Evolutionary conservation across 2,329 filamentous ascomycete species (phyloP), one percentile per base, ranked within the genome.

Genomic region (Neofusicoccum kwambonambiense): DNA sequence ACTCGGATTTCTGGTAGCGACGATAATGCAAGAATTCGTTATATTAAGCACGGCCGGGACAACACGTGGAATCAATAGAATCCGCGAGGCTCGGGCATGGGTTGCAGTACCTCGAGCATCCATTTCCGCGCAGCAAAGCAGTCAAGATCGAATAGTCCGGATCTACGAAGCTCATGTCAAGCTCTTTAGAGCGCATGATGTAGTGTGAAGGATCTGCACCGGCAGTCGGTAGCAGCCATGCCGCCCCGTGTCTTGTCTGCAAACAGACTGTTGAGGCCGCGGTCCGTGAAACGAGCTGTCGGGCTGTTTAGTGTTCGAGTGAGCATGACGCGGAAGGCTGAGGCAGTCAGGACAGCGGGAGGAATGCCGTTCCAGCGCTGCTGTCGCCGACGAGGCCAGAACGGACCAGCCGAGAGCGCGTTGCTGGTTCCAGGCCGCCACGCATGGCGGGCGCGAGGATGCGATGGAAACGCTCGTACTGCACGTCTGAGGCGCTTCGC

Each of bases 1-100:
- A 42, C 0, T 31, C 9, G 27, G 12, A 31, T 3, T 6, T 15
- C 9, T 12, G 41, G 39, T 3, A 12, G 19, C 5, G 12, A 22
- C 41, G 39, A 34, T 34, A 45, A 58, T 42, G 54, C 22, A 37
- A 19, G 56, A 60, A 47, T 60, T 37, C 56, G 27, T 47, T 60
- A 60, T 60, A 60, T 60, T 47, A 11, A n/a, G 27, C 56, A 47
- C 41, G 27, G n/a, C 8, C 50, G 1, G 12, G 3, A 6, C 1
- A 15, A 3, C 31, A 22, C 13, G 34, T 35, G 15, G 27, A 34
- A 17, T 27, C 12, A 22, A 35, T 15, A 22, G 15, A 31, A 31
- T 1, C 27, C 7, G 27, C 0, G 6, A 31, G 27, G 27, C 27
- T 31, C 27, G 27, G 27, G 13, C n/a, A 44, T 44, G n/a, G 41